These are phyloP conservation scores for Elsinoe batatas DNA, from an alignment of 2,329 filamentous ascomycete genomes.

Conservation along the genomic window DNA sequence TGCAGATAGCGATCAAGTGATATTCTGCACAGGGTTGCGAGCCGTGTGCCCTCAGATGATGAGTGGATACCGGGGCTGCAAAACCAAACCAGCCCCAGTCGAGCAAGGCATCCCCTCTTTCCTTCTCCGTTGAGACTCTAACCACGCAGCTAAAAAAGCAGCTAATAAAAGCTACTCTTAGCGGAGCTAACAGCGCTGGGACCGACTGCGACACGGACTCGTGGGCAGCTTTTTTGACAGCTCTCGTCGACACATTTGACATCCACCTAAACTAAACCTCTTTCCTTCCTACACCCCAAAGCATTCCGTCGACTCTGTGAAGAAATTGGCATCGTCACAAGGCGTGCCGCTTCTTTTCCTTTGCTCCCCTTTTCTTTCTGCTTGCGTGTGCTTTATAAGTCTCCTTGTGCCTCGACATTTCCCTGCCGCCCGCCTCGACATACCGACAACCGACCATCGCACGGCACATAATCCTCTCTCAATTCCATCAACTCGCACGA, in stretches of 20 bases:
- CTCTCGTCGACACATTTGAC: slow-evolving; percentile 13
- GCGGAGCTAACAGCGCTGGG: not conserved
- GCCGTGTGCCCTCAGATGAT: not conserved
- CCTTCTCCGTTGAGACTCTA: not conserved
- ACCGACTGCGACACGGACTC: not conserved
- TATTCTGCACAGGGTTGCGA: not conserved
- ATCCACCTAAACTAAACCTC: not conserved
- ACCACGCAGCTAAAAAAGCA: not conserved
- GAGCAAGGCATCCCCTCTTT: not conserved
- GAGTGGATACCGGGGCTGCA: slow-evolving; percentile 1
- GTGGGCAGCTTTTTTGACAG: slow-evolving; percentile 13
- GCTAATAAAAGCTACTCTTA: not conserved
- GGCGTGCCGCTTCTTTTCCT: slow-evolving; percentile 17
- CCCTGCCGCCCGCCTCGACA: slow-evolving; percentile 1
- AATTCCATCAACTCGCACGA: slow-evolving; percentile 1
- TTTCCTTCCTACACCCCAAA: slow-evolving; percentile 16
- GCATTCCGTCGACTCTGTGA: slow-evolving; percentile 2
- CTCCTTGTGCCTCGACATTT: slow-evolving; percentile 11
- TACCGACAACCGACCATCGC: not conserved
- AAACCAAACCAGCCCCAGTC: not conserved
- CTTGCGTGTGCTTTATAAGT: slow-evolving; percentile 9
- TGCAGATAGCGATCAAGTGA: slow-evolving; percentile 4
- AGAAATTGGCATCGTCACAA: slow-evolving; percentile 10
- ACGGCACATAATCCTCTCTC: slow-evolving; percentile 8
- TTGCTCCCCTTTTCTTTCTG: slow-evolving; percentile 11